Percentiles rank a stretch among this genome's conserved stretches.
Conservation (phyloP, 306 rosid genomes). For the Leucaena leucocephala region DNA sequence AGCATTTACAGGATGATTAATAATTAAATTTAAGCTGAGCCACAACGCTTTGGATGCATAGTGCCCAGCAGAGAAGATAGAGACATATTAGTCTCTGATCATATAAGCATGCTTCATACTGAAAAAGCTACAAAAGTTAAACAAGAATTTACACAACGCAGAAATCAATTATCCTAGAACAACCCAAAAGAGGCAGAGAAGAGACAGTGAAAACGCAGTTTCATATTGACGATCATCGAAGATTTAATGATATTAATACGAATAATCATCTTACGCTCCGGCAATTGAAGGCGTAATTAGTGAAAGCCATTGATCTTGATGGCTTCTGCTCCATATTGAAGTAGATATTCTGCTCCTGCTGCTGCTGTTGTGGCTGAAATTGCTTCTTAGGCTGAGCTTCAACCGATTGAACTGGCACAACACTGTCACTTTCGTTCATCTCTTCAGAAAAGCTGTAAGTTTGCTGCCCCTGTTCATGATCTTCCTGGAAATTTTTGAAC, state of each 20-base stretch:
- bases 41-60: conserved; percentile 16
- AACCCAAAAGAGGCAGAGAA: neutral
- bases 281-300: neutral
- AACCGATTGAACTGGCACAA: conserved; percentile 20
- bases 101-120: neutral
- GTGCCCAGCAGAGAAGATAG: neutral
- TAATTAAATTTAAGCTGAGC: conserved; percentile 8
- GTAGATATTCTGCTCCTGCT: conserved; percentile 26
- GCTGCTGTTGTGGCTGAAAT: neutral
- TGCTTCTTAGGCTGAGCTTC: conserved; percentile 2
- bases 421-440: conserved; percentile 17
- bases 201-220: neutral
- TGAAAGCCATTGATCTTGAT: neutral
- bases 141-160: neutral
- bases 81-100: neutral
- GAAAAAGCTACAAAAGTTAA: neutral
- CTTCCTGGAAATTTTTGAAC: conserved; percentile 3
- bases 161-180: neutral
- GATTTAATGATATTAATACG: neutral
- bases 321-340: neutral
- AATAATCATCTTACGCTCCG: conserved; percentile 9
- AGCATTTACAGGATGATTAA: conserved; percentile 11
- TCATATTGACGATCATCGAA: neutral
- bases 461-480: conserved; percentile 3
- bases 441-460: conserved; percentile 3